These are phyloP conservation scores for Aspergillus leporis DNA, from an alignment of 495 filamentous ascomycete species.

Conservation along the genomic window DNA sequence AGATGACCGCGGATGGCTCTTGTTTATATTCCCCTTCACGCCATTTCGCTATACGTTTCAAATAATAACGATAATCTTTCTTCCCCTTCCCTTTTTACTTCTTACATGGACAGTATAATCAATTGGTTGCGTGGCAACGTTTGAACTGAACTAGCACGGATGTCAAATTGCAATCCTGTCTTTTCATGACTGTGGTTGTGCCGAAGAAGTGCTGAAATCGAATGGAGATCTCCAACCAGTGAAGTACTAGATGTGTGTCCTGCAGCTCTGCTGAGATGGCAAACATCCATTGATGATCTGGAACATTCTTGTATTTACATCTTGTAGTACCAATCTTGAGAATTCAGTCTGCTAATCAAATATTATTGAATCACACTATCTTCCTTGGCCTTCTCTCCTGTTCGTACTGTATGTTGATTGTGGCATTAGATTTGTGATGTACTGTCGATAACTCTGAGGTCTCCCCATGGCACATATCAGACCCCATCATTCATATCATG, in stretches of 20 bases:
- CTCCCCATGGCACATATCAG: no score
- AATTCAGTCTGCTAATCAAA: not conserved
- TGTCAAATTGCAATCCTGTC: constrained; percentile 98
- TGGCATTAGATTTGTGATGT: no score
- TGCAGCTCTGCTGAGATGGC: constrained; percentile 41
- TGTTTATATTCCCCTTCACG: constrained; percentile 30
- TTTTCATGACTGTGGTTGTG: constrained; percentile 86
- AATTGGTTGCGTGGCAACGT: not conserved
- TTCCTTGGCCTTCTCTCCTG: no score
- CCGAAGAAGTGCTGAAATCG: constrained; percentile 79
- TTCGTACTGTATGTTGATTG: no score
- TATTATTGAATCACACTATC: not conserved
- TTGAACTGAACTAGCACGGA: constrained; percentile 69
- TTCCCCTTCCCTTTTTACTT: not conserved
- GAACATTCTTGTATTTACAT: constrained; percentile 28
- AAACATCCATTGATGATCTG: constrained; percentile 54
- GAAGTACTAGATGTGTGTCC: constrained; percentile 54
- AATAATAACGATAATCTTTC: constrained; percentile 33
- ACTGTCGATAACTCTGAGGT: no score
- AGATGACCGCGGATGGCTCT: constrained; percentile 12
- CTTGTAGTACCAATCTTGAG: no score
- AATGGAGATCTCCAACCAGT: constrained; percentile 36
- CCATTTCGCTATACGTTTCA: constrained; percentile 20
- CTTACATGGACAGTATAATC: not conserved
- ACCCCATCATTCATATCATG: no score